These are phyloP conservation scores for Coemansia sp. DNA, from an alignment of 192 early-diverging fungal genomes.

Conservation along the genomic window DNA sequence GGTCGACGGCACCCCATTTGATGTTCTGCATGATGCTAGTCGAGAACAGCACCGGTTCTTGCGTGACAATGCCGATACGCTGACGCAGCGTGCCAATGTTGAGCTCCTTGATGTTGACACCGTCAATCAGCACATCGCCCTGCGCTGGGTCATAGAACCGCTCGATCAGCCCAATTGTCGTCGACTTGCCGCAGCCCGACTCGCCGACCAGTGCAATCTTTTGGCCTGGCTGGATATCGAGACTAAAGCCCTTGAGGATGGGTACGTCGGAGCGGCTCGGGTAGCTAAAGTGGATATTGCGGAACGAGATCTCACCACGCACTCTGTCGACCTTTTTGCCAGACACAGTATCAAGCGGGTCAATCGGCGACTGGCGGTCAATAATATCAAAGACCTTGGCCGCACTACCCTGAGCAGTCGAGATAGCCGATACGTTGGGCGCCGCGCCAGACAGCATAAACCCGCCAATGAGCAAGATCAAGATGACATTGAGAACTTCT, in stretches of 20 bases:
- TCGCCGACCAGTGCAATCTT: conserved; percentile 89
- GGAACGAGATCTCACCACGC: conserved; percentile 72
- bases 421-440: conserved; percentile 70
- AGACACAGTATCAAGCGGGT: conserved; percentile 50
- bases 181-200: conserved; percentile 86
- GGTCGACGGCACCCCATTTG: conserved; percentile 62
- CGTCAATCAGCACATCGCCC: conserved; percentile 75
- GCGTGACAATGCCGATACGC: conserved; percentile 86
- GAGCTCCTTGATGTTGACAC: conserved; percentile 68
- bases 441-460: conserved; percentile 67
- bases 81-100: conserved; percentile 81
- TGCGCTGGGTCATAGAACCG: conserved; percentile 76
- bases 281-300: conserved; percentile 81
- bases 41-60: conserved; percentile 91
- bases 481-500: conserved; percentile 76
- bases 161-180: conserved; percentile 79
- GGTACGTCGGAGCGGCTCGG: conserved; percentile 79
- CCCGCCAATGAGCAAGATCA: conserved; percentile 82
- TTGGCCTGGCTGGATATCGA: conserved; percentile 75
- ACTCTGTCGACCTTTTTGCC: conserved; percentile 48
- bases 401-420: conserved; percentile 76
- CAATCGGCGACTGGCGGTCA: conserved; percentile 78
- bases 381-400: conserved; percentile 78
- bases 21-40: conserved; percentile 81
- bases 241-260: conserved; percentile 74